Evolutionary conservation across 164 flowering plant genomes (phyloP), one percentile per base, ranked within the genome.

Genomic region (Macadamia tetraphylla): DNA sequence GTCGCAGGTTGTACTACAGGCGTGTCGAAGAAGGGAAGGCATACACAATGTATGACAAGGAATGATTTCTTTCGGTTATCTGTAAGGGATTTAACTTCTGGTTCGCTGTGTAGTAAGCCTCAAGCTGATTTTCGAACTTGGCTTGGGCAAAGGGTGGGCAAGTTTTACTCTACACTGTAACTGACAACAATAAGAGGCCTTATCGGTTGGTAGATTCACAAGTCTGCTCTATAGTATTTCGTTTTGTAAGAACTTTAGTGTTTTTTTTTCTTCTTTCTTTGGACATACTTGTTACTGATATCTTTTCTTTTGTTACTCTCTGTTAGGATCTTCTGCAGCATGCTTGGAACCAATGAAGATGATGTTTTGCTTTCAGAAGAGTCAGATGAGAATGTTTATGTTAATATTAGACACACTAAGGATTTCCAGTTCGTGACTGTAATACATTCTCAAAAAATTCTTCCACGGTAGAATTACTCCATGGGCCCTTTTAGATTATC

Each of bases 21-120:
- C 79, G 99, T 42, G 88, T 88, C 17, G 99, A 94, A 78, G 97
- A 92, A 77, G 97, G 96, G 61, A 94, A 92, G 83, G 99, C 99
- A 12, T 92, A 94, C 78, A 88, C 97, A 6, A 85, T 94, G 97
- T 94, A 88, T 65, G 92, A 92, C 72, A 92, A 89, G 80, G 97
- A 94, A 86, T 18, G 92, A 86, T 75, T 84, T 7, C 81, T 89
- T 88, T 68, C 83, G 69, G 70, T 73, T 92, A 73, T 94, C 87
- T 29, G 98, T 94, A 6, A 80, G 90, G 73, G 92, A 92, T 68
- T 81, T 92, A 77, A 82, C 82, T 80, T 84, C 87, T 15, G 94
- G 98, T 71, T 81, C 87, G 0, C 76, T 90, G n/a, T 86, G 89
- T 77, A 85, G 78, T 67, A 89, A 83, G 75, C 98, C 98, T 70